Conservation (phyloP, 495 filamentous ascomycete genomes). For the Podospora appendiculata region DNA sequence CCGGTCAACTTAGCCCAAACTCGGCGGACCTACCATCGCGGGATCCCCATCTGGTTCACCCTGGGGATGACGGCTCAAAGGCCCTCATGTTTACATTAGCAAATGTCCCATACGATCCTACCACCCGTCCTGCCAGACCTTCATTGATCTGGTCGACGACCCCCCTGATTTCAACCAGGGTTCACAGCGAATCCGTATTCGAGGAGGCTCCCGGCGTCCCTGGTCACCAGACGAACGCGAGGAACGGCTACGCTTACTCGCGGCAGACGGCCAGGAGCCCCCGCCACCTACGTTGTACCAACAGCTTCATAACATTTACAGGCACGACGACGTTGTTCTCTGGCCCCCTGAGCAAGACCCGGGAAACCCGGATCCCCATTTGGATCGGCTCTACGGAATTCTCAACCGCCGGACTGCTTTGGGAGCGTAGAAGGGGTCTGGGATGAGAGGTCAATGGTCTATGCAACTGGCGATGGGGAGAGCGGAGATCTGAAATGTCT, state of each 20-base stretch:
- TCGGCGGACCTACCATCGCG: not conserved
- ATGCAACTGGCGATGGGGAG: slow-evolving; percentile 34
- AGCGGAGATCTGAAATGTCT: slow-evolving; percentile 37
- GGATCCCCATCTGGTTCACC: slow-evolving; percentile 20
- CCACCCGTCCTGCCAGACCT: slow-evolving; percentile 49
- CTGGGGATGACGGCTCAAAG: slow-evolving; percentile 28
- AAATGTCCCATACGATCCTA: slow-evolving; percentile 56
- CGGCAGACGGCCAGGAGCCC: not conserved
- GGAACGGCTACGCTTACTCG: slow-evolving; percentile 7
- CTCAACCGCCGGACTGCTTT: slow-evolving; percentile 44
- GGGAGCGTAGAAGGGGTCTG: slow-evolving; percentile 44
- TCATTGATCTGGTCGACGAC: slow-evolving; percentile 60
- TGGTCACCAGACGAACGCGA: slow-evolving; percentile 45
- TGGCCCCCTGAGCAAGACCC: slow-evolving; percentile 53
- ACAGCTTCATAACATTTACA: slow-evolving; percentile 31
- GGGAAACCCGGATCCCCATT: slow-evolving; percentile 11
- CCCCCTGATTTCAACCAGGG: slow-evolving; percentile 27
- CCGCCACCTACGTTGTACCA: slow-evolving; percentile 18
- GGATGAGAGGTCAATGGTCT: slow-evolving; percentile 58
- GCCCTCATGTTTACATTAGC: slow-evolving; percentile 43
- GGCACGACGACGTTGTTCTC: slow-evolving; percentile 39
- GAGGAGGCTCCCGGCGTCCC: slow-evolving; percentile 30
- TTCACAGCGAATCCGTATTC: slow-evolving; percentile 23
- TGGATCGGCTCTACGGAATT: slow-evolving; percentile 42
- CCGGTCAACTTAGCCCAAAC: not conserved